Percentiles rank a stretch among this genome's conserved stretches.
phyloP scores from a whole-genome alignment of 129 eudicot genomes.

The Oenanthe sinensis region DNA sequence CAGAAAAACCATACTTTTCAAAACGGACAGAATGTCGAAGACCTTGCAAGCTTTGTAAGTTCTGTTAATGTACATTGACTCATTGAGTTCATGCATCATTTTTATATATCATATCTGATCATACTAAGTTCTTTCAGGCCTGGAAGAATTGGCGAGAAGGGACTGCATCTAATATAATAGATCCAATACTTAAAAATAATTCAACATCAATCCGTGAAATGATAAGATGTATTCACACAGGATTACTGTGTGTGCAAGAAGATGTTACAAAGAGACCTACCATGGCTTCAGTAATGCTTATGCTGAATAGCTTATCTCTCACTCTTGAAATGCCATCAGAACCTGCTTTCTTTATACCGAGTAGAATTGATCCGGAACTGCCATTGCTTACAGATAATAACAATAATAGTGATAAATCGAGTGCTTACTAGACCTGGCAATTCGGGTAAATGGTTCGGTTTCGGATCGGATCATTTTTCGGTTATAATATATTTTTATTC shows the following conservation, averaged over 20 bases:
- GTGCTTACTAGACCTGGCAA: too few species aligned
- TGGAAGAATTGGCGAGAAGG: constrained; percentile 15
- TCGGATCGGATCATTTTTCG: too few species aligned
- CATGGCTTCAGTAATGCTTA: constrained; percentile 10
- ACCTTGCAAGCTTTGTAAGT: constrained; percentile 8
- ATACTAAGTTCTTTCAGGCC: not conserved
- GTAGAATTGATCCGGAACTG: constrained; percentile 1
- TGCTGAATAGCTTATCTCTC: constrained; percentile 11
- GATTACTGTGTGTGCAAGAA: constrained; percentile 16
- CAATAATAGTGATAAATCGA: too few species aligned
- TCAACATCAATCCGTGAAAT: constrained; percentile 5
- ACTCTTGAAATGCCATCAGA: constrained; percentile 3
- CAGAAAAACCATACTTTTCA: not conserved
- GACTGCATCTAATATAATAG: constrained; percentile 6
- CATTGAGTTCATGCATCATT: not conserved
- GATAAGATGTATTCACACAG: constrained; percentile 18
- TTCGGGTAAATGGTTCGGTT: too few species aligned
- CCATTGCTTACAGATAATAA: not conserved
- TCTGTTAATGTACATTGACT: too few species aligned
- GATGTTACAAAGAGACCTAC: constrained; percentile 12
- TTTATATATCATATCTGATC: not conserved
- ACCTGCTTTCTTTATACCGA: constrained; percentile 7
- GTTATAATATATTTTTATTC: too few species aligned
- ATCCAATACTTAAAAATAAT: not conserved
- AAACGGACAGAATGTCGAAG: not conserved